phyloP scores from a whole-genome alignment of 768 basidiomycete genomes.

The Tulasnella sp. region DNA sequence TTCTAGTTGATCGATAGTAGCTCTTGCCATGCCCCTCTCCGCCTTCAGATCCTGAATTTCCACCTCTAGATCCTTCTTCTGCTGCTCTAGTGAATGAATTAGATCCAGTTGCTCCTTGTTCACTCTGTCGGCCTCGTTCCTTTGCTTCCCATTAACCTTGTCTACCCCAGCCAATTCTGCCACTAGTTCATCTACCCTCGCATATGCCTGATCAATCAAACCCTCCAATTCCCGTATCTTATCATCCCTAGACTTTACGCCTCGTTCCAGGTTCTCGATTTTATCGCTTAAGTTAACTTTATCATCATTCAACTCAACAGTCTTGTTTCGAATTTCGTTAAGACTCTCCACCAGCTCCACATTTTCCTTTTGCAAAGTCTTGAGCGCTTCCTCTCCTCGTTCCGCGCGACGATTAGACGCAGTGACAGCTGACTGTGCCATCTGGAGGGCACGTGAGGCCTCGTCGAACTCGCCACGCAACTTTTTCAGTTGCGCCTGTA shows the following conservation, averaged over 20 bases:
- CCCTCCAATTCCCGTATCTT: constrained; percentile 50
- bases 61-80: constrained; percentile 33
- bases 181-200: constrained; percentile 5
- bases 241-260: constrained; percentile 41
- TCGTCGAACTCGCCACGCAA: constrained; percentile 41
- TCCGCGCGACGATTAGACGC: constrained; percentile 53
- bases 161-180: not conserved
- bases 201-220: constrained; percentile 35
- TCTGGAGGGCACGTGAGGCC: constrained; percentile 44
- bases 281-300: constrained; percentile 59
- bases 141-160: constrained; percentile 37
- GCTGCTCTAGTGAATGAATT: constrained; percentile 39
- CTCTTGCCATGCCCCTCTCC: constrained; percentile 48
- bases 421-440: constrained; percentile 51
- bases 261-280: constrained; percentile 41
- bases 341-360: constrained; percentile 65
- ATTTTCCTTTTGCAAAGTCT: constrained; percentile 64
- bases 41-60: constrained; percentile 48
- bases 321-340: constrained; percentile 75
- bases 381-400: constrained; percentile 57
- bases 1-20: constrained; percentile 40
- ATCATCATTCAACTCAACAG: constrained; percentile 62
- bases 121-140: constrained; percentile 26
- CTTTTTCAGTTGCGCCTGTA: constrained; percentile 46
- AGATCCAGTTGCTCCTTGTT: constrained; percentile 31